phyloP scores from a whole-genome alignment of 2,329 filamentous ascomycete genomes.

The Paraphaeosphaeria sporulosa region DNA sequence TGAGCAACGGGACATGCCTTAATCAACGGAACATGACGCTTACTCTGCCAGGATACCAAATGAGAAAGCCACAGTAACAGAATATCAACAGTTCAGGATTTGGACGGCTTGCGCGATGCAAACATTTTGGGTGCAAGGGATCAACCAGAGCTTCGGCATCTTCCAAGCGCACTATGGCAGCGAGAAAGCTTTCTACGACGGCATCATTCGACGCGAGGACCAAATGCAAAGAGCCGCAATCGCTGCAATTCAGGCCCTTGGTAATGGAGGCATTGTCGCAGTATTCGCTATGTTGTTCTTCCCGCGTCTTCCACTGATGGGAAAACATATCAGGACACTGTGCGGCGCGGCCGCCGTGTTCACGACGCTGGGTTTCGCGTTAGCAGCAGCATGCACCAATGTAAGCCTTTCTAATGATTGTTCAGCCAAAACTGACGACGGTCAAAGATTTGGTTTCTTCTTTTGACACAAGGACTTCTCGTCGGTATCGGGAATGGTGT shows the following conservation, averaged over 20 bases:
- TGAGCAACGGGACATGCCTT: not conserved
- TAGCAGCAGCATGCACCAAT: conserved; percentile 24
- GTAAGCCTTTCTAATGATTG: conserved; percentile 16
- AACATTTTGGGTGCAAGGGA: conserved; percentile 26
- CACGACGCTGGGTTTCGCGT: conserved; percentile 24
- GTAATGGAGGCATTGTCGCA: conserved; percentile 29
- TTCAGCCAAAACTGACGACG: conserved; percentile 10
- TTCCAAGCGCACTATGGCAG: conserved; percentile 35
- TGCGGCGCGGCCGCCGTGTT: conserved; percentile 24
- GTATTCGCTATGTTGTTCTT: conserved; percentile 28
- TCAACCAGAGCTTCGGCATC: conserved; percentile 31
- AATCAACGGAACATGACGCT: not conserved
- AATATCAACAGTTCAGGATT: conserved; percentile 24
- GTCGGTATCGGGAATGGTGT: conserved; percentile 56
- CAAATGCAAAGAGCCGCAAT: conserved; percentile 22
- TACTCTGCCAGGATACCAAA: conserved; percentile 10
- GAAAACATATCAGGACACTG: conserved; percentile 24
- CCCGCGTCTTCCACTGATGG: conserved; percentile 27
- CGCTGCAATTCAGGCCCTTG: conserved; percentile 28
- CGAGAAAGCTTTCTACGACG: conserved; percentile 19
- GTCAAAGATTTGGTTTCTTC: conserved; percentile 47
- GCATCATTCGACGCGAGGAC: conserved; percentile 21
- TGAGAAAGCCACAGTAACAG: conserved; percentile 20
- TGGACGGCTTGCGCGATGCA: conserved; percentile 23
- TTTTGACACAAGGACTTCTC: conserved; percentile 55